These are phyloP conservation scores for Meyerozyma athensensis DNA, from an alignment of 1,139 yeast genomes.

Conservation along the genomic window DNA sequence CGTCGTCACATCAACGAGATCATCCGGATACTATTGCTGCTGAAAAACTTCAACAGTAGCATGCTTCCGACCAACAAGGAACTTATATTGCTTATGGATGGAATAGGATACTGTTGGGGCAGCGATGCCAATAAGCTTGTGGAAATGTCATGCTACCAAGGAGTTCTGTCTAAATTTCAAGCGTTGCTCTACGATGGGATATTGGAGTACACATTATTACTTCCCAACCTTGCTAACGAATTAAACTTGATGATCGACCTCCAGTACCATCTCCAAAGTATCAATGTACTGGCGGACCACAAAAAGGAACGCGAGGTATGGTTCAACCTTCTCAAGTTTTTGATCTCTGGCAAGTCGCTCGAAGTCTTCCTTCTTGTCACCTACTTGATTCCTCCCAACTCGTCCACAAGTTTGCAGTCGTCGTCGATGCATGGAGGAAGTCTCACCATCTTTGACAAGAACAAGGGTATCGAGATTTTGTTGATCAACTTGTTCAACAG, in stretches of 20 bases:
- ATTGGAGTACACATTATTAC: slow-evolving; percentile 29
- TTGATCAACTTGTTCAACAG: slow-evolving; percentile 48
- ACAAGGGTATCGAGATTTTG: slow-evolving; percentile 41
- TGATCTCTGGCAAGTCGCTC: slow-evolving; percentile 41
- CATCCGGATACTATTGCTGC: slow-evolving; percentile 35
- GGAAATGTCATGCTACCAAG: slow-evolving; percentile 42
- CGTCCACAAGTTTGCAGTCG: slow-evolving; percentile 38
- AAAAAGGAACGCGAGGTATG: slow-evolving; percentile 38
- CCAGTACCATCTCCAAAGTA: slow-evolving; percentile 40
- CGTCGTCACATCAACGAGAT: slow-evolving; percentile 46
- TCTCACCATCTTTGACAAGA: slow-evolving; percentile 42
- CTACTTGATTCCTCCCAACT: slow-evolving; percentile 41
- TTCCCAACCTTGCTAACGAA: slow-evolving; percentile 40
- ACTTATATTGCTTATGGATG: slow-evolving; percentile 33
- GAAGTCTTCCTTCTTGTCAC: slow-evolving; percentile 40
- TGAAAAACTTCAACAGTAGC: slow-evolving; percentile 30
- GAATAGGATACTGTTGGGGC: slow-evolving; percentile 43
- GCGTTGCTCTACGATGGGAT: slow-evolving; percentile 30
- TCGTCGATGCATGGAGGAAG: slow-evolving; percentile 39
- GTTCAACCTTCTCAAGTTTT: slow-evolving; percentile 40
- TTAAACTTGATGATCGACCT: slow-evolving; percentile 42
- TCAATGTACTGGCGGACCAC: slow-evolving; percentile 17
- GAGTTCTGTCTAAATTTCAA: slow-evolving; percentile 35
- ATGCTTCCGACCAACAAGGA: slow-evolving; percentile 20
- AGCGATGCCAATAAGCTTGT: slow-evolving; percentile 39